A percentile compares a stretch with the other conserved stretches of the same genome.
phyloP scores from a whole-genome alignment of 306 rosid species.

The Gillenia trifoliata region DNA sequence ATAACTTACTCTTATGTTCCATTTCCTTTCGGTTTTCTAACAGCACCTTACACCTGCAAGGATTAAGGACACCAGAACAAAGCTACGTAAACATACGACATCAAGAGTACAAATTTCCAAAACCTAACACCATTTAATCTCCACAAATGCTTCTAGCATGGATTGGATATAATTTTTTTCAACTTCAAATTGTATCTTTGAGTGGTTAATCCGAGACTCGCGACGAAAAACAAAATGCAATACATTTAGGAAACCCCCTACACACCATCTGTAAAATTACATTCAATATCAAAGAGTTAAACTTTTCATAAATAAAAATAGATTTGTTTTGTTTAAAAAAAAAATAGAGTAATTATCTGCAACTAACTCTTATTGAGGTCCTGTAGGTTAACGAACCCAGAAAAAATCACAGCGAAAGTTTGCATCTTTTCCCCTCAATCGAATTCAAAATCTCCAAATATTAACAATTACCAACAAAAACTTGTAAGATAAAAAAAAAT shows the following conservation, averaged over 20 bases:
- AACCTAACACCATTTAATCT: not conserved
- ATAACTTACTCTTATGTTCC: not conserved
- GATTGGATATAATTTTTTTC: not conserved
- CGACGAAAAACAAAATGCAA: not conserved
- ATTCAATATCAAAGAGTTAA: not conserved
- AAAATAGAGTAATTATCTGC: not conserved
- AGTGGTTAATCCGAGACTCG: not conserved
- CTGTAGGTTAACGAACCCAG: not conserved
- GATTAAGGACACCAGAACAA: not conserved
- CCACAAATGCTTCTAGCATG: not conserved
- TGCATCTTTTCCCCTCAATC: not conserved
- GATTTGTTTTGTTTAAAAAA: not conserved
- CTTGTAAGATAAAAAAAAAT: not conserved
- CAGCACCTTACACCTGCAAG: not conserved
- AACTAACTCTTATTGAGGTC: not conserved
- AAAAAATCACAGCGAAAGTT: not conserved
- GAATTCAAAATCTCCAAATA: not conserved
- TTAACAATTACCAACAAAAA: not conserved
- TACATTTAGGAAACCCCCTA: not conserved
- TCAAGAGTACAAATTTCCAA: not conserved
- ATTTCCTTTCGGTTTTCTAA: not conserved
- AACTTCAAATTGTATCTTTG: not conserved
- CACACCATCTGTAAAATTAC: not conserved
- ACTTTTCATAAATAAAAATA: not conserved
- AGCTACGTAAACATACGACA: not conserved